These are phyloP conservation scores for Colletotrichum tropicale DNA, from an alignment of 2,329 filamentous ascomycete genomes.

Conservation along the genomic window DNA sequence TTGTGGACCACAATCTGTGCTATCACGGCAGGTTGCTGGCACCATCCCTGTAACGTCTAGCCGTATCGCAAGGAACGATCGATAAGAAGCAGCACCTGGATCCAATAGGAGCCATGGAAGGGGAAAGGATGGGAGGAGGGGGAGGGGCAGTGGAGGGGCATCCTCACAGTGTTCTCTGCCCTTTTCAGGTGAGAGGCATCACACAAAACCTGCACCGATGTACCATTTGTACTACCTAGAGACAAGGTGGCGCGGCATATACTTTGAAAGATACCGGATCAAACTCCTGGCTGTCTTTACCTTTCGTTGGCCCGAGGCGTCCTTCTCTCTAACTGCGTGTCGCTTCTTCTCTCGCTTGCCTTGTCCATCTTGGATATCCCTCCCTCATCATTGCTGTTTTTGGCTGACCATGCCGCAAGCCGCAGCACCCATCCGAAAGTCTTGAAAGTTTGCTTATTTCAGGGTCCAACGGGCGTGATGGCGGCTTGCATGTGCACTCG, in stretches of 20 bases:
- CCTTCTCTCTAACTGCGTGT: background rate
- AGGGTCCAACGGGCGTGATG: constrained; percentile 18
- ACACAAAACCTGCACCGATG: background rate
- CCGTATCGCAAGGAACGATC: background rate
- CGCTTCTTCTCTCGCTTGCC: background rate
- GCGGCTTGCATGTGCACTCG: constrained; percentile 16
- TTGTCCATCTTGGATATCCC: background rate
- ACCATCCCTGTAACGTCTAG: background rate
- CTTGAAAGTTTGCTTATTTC: constrained; percentile 3
- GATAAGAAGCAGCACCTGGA: background rate
- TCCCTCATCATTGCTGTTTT: background rate
- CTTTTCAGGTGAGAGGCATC: background rate
- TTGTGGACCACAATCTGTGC: background rate
- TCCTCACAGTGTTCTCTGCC: background rate
- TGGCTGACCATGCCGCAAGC: background rate
- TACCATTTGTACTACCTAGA: background rate
- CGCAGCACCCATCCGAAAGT: background rate
- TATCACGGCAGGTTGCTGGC: background rate
- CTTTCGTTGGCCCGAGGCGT: background rate
- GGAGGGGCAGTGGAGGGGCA: background rate
- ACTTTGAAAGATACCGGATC: background rate
- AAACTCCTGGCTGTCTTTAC: background rate
- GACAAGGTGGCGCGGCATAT: background rate
- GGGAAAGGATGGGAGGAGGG: background rate
- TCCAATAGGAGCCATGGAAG: background rate